Evolutionary conservation across 306 rosid species (phyloP).

Genomic region (Vigna radiata): DNA sequence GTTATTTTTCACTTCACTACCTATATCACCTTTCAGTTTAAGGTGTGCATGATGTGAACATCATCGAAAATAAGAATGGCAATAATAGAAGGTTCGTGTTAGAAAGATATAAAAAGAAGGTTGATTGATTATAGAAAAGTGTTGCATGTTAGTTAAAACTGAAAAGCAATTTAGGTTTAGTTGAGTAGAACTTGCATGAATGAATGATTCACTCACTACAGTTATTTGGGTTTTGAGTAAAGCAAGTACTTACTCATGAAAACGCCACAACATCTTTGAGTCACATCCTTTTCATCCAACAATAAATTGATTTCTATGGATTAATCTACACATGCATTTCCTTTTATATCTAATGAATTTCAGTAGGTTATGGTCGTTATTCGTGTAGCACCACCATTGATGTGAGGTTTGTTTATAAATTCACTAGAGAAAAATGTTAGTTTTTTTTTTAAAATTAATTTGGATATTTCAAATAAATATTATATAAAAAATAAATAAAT

Average conservation of each 20-base stretch:
- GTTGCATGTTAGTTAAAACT: neutral
- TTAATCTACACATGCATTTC: slow-evolving; percentile 18
- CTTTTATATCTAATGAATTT: slow-evolving; percentile 29
- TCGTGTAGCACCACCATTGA: slow-evolving; percentile 21
- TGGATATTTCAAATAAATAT: too few species aligned
- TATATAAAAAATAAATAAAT: neutral
- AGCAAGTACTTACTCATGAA: slow-evolving; percentile 12
- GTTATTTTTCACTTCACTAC: slow-evolving; percentile 32
- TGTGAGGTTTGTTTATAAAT: neutral
- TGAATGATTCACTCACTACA: slow-evolving; percentile 7
- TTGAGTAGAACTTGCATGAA: slow-evolving; percentile 1
- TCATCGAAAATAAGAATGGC: neutral
- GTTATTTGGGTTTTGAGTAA: neutral
- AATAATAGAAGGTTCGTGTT: neutral
- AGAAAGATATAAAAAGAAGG: neutral
- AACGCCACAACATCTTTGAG: slow-evolving; percentile 3
- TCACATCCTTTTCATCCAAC: slow-evolving; percentile 16
- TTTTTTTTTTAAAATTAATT: too few species aligned
- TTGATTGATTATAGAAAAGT: slow-evolving; percentile 15
- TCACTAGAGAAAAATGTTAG: too few species aligned
- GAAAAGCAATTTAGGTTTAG: slow-evolving; percentile 9
- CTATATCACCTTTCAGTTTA: neutral
- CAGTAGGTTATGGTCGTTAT: slow-evolving; percentile 20
- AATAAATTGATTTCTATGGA: slow-evolving; percentile 41
- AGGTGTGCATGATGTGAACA: slow-evolving; percentile 6